Percentiles rank a stretch among this genome's conserved stretches.
These are phyloP conservation scores for Megacollybia marginata DNA, from an alignment of 768 basidiomycete species.

Conservation along the genomic window DNA sequence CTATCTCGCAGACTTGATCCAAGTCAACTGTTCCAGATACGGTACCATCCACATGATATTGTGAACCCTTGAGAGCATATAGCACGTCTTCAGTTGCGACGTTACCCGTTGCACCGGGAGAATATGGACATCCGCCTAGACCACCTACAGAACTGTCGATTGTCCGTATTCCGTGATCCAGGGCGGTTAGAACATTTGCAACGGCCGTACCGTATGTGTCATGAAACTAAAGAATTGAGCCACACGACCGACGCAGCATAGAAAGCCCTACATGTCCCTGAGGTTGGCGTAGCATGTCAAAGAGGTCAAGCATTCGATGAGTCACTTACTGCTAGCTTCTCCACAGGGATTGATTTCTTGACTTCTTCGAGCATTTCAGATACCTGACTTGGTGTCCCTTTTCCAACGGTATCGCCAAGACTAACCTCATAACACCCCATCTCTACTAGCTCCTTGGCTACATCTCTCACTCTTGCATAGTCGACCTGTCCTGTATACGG, in stretches of 20 bases:
- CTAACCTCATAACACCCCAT: conserved; percentile 96
- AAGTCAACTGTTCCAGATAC: conserved; percentile 39
- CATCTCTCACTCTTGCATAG: conserved; percentile 53
- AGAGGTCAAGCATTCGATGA: neutral
- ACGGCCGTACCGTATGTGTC: conserved; percentile 85
- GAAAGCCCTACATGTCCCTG: conserved; percentile 47
- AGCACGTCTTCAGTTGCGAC: conserved; percentile 91
- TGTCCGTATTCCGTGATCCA: conserved; percentile 69
- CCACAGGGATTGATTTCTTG: conserved; percentile 49
- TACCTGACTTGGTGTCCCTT: conserved; percentile 68
- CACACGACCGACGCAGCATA: neutral
- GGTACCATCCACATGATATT: conserved; percentile 44
- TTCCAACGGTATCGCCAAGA: conserved; percentile 88
- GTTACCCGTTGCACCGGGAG: conserved; percentile 93
- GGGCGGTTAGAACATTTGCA: conserved; percentile 66
- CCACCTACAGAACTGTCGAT: conserved; percentile 84
- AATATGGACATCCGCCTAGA: conserved; percentile 92
- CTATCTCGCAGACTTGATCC: conserved; percentile 63
- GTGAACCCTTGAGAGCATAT: conserved; percentile 68
- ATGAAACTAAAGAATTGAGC: conserved; percentile 52
- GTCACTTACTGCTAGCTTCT: conserved; percentile 59
- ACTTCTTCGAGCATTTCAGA: conserved; percentile 65
- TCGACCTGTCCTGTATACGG: conserved; percentile 82
- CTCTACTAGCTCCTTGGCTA: conserved; percentile 63
- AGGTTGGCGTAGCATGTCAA: neutral